A percentile compares a stretch with the other conserved stretches of the same genome.
phyloP scores from a whole-genome alignment of 768 basidiomycete species.

The Tulasnella sp. region DNA sequence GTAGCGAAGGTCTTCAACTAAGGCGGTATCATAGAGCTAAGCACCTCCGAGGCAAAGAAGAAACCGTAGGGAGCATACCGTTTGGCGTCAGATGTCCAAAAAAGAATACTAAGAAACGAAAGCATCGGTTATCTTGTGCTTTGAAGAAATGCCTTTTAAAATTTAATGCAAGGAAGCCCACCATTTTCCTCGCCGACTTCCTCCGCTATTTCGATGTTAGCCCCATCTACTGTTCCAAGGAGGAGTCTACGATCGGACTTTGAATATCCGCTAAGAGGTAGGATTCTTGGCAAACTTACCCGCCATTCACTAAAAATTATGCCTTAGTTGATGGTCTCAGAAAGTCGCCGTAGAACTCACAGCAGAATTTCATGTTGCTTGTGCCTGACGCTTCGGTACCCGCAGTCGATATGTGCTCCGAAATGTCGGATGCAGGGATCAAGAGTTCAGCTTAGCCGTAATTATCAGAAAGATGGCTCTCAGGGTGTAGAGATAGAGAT shows the following conservation, averaged over 20 bases:
- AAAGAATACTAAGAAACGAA: conserved; percentile 58
- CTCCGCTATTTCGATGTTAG: conserved; percentile 95
- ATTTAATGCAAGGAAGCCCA: conserved; percentile 72
- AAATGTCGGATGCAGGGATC: conserved; percentile 90
- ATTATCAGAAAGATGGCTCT: neutral
- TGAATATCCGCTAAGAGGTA: no score
- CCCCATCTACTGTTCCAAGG: conserved; percentile 61
- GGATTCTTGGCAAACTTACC: no score
- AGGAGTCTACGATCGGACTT: no score
- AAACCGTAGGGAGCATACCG: conserved; percentile 38
- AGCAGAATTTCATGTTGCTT: conserved; percentile 59
- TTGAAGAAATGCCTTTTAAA: no score
- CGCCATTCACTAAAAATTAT: conserved; percentile 76
- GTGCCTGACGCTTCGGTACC: conserved; percentile 72
- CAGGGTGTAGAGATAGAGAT: no score
- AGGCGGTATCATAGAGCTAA: conserved; percentile 51
- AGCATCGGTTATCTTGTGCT: conserved; percentile 47
- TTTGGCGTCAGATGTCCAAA: conserved; percentile 84
- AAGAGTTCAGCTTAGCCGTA: conserved; percentile 69
- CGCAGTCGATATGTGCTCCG: conserved; percentile 95
- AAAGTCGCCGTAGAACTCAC: no score
- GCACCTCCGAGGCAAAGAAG: conserved; percentile 41
- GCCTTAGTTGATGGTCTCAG: no score
- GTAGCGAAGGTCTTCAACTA: conserved; percentile 80
- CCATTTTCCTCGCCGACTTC: conserved; percentile 83